Evolutionary conservation across 2,329 filamentous ascomycete species (phyloP).

Genomic region (Aspergillus sp.): DNA sequence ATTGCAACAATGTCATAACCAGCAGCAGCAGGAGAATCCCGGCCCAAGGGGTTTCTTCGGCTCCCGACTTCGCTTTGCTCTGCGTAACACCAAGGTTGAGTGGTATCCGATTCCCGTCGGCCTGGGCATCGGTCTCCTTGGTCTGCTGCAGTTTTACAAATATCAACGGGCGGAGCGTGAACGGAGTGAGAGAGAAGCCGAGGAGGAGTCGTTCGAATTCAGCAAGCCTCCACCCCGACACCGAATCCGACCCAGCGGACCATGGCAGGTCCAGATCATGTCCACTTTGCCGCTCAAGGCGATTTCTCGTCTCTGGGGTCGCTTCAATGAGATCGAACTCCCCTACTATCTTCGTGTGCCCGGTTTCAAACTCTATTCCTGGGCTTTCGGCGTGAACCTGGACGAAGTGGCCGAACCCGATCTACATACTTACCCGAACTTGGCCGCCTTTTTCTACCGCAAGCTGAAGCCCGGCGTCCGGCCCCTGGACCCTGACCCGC

Average conservation of each 20-base stretch:
- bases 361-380: slow-evolving; percentile 89
- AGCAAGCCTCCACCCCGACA: slow-evolving; percentile 51
- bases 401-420: slow-evolving; percentile 86
- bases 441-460: slow-evolving; percentile 96
- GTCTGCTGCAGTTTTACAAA: slow-evolving; percentile 80
- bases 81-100: slow-evolving; percentile 66
- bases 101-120: slow-evolving; percentile 92
- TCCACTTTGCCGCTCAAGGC: slow-evolving; percentile 89
- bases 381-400: slow-evolving; percentile 86
- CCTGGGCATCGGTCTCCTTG: slow-evolving; percentile 80
- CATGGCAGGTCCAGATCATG: slow-evolving; percentile 94
- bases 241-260: slow-evolving; percentile 75
- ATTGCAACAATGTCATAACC: slow-evolving; percentile 41
- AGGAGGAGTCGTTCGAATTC: slow-evolving; percentile 34
- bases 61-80: slow-evolving; percentile 57
- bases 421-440: slow-evolving; percentile 84
- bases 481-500: slow-evolving; percentile 76
- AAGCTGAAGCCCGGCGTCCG: slow-evolving; percentile 84
- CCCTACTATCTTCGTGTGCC: slow-evolving; percentile 85
- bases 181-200: slow-evolving; percentile 49
- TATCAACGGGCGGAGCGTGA: slow-evolving; percentile 55
- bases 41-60: slow-evolving; percentile 53
- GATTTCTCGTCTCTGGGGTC: slow-evolving; percentile 83
- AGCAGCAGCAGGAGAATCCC: slow-evolving; percentile 36
- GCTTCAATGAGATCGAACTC: slow-evolving; percentile 84